Evolutionary conservation across 768 basidiomycete species (phyloP).

Genomic region (Calocybe cyanea): DNA sequence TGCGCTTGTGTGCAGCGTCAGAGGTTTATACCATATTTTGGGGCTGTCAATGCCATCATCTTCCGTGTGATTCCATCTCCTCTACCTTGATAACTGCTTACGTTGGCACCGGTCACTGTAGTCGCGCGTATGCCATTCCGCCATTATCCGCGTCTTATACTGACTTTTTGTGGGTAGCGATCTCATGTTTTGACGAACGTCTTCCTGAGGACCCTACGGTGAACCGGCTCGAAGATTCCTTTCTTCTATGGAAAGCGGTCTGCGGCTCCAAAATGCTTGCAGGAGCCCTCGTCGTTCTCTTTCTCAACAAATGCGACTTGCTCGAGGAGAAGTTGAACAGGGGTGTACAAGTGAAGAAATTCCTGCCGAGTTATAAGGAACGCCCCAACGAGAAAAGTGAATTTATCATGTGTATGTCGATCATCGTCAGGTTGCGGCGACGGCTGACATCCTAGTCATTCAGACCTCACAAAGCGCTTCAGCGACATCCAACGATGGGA

Average conservation of each 20-base stretch:
- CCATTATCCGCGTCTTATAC: not conserved
- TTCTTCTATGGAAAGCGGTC: slow-evolving; percentile 63
- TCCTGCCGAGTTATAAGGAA: slow-evolving; percentile 59
- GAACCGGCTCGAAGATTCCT: slow-evolving; percentile 71
- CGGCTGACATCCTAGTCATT: slow-evolving; percentile 13
- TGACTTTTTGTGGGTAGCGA: slow-evolving; percentile 21
- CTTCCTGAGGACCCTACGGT: slow-evolving; percentile 56
- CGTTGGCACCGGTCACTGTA: slow-evolving; percentile 22
- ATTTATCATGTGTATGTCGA: slow-evolving; percentile 51
- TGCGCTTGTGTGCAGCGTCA: slow-evolving; percentile 40
- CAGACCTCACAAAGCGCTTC: slow-evolving; percentile 42
- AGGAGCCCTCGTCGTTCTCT: slow-evolving; percentile 62
- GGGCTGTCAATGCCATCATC: slow-evolving; percentile 72
- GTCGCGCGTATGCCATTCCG: slow-evolving; percentile 47
- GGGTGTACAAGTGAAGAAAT: slow-evolving; percentile 41
- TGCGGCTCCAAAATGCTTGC: slow-evolving; percentile 57
- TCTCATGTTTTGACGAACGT: slow-evolving; percentile 43
- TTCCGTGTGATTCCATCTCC: slow-evolving; percentile 54
- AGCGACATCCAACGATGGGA: slow-evolving; percentile 47
- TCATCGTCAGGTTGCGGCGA: not conserved
- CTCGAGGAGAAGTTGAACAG: slow-evolving; percentile 43
- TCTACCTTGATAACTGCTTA: slow-evolving; percentile 26
- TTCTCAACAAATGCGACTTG: slow-evolving; percentile 73
- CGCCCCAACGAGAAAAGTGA: slow-evolving; percentile 52
- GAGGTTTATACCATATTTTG: slow-evolving; percentile 72